Evolutionary conservation across 495 filamentous ascomycete genomes (phyloP).

Genomic region (Cetradonia linearis): DNA sequence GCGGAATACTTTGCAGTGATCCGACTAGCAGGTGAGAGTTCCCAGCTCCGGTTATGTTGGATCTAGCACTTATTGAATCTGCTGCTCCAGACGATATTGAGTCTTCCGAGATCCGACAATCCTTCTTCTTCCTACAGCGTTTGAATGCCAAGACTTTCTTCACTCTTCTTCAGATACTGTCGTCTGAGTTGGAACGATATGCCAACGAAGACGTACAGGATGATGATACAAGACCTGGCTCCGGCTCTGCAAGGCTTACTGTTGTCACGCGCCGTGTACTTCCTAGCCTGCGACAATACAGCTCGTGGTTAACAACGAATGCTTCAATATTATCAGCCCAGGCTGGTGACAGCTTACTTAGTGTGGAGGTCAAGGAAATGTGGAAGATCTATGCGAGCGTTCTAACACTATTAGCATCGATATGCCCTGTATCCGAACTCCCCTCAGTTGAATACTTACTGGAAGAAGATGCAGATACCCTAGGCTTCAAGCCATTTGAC

Average conservation of each 20-base stretch:
- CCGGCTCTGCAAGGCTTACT: conserved; percentile 39
- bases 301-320: conserved; percentile 55
- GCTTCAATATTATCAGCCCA: conserved; percentile 41
- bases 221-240: conserved; percentile 28
- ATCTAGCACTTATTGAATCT: background rate
- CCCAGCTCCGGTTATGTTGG: conserved; percentile 1
- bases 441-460: conserved; percentile 56
- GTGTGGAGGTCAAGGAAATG: conserved; percentile 51
- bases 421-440: conserved; percentile 48
- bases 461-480: conserved; percentile 65
- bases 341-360: conserved; percentile 44
- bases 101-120: conserved; percentile 34
- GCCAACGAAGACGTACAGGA: conserved; percentile 37
- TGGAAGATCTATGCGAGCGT: conserved; percentile 64
- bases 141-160: conserved; percentile 77
- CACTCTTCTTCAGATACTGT: conserved; percentile 62
- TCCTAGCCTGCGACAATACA: conserved; percentile 62
- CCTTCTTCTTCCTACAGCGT: conserved; percentile 63
- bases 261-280: conserved; percentile 54
- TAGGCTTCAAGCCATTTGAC: conserved; percentile 62
- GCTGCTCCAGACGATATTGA: conserved; percentile 31
- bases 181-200: conserved; percentile 53
- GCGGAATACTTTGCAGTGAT: conserved; percentile 62
- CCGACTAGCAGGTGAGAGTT: conserved; percentile 49
- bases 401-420: conserved; percentile 51